A percentile compares a stretch with the other conserved stretches of the same genome.
Conservation (phyloP, 2,329 filamentous ascomycete species). For the Tolypocladium pustulatum region DNA sequence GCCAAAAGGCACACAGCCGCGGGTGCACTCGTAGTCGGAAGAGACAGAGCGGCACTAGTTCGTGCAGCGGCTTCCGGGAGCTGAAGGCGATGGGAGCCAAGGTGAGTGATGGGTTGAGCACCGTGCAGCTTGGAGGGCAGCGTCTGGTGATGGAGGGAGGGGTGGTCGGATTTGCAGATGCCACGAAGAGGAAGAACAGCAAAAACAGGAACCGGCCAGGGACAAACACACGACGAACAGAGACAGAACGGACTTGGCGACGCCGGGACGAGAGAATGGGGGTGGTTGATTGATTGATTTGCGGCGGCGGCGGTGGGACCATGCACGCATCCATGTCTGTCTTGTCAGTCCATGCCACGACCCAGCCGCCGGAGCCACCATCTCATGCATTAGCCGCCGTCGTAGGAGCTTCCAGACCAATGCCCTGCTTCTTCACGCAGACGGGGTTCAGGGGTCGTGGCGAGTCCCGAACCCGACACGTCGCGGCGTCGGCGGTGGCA, state of each 20-base stretch:
- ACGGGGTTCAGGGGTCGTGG: conserved; percentile 1
- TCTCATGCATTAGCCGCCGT: not conserved
- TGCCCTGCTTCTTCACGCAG: not conserved
- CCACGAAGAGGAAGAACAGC: not conserved
- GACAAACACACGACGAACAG: not conserved
- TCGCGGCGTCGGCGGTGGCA: not conserved
- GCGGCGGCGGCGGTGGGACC: not conserved
- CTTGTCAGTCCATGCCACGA: no score
- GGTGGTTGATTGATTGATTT: not conserved
- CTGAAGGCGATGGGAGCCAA: not conserved
- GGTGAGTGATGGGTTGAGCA: not conserved
- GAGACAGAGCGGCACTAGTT: conserved; percentile 3
- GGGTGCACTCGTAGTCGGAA: not conserved
- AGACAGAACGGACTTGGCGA: not conserved
- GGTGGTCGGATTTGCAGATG: not conserved
- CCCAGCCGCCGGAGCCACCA: not conserved
- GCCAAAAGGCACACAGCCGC: not conserved
- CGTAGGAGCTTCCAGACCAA: not conserved
- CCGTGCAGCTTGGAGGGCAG: not conserved
- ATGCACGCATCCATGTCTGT: not conserved
- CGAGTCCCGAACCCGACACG: not conserved
- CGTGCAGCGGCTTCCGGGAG: conserved; percentile 1
- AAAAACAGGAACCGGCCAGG: not conserved
- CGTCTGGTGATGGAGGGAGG: not conserved
- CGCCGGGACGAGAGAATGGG: not conserved